Evolutionary conservation across 805 yeast genomes (phyloP), one percentile per base, ranked within the genome.

Genomic region (Ogataea paraovalis): DNA sequence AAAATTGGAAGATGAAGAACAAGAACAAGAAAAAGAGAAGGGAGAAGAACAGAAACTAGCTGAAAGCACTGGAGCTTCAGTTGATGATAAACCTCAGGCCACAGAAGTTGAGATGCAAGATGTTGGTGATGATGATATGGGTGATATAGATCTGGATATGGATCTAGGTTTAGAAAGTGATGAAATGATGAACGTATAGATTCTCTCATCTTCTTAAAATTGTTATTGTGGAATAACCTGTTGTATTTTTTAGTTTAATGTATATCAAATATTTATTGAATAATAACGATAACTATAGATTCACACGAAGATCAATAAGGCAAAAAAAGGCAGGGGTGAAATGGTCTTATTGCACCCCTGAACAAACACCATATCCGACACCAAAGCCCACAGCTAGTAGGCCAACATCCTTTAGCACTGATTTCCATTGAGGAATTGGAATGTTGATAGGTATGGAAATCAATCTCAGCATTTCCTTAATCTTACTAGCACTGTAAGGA

Each of bases 401-500:
- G 30, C n/a, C 30, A 28, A 27, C 20, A 21, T 10, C 20, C 33
- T 41, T 39, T 3, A 27, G 22, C 23, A 41, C 37, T 4, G 13
- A 27, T 2, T 8, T 22, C 18, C 25, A 20, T 5, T 23, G 8
- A 3, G 16, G 12, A 18, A 23, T 27, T 22, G 39, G 32, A 21
- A 28, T n/a, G 8, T 21, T 20, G 23, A 41, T 4, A 20, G 48
- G 46, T 9, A 41, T 2, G 14, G 14, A 32, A 6, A 28, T 27
- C 32, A 49, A 27, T 5, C 25, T 3, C 21, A 33, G 3, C 13
- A 41, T 13, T 2, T 20, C 41, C 3, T 21, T 39, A 13, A 20
- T 10, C 47, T 75, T 74, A 41, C 59, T 57, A 0, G 55, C 47
- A 3, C 65, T 63, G 56, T 70, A 73, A 18, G 94, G 95, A 8